phyloP scores from a whole-genome alignment of 192 early-diverging fungal genomes.

The Backusella australiensis region DNA sequence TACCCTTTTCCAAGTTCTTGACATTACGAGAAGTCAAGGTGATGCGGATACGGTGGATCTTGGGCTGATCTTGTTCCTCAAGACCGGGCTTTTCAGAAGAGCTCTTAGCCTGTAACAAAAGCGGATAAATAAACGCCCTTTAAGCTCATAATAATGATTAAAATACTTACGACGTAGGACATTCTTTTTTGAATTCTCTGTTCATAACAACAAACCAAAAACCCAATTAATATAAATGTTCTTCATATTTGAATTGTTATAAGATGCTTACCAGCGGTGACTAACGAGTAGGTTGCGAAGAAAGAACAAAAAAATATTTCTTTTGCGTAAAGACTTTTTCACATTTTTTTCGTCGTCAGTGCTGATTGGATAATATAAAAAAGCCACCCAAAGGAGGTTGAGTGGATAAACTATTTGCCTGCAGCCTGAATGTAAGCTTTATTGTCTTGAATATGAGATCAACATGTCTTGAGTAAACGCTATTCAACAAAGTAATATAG shows the following conservation, averaged over 20 bases:
- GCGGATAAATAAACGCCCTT: not conserved
- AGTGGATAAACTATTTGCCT: not conserved
- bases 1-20: conserved; percentile 95
- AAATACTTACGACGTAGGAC: conserved; percentile 33
- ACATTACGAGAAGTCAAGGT: conserved; percentile 98
- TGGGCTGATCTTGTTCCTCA: conserved; percentile 63
- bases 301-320: conserved; percentile 9
- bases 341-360: conserved; percentile 8
- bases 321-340: conserved; percentile 7
- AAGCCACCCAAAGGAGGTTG: conserved; percentile 12
- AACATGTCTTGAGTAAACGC: no score
- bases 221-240: not conserved
- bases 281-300: conserved; percentile 23
- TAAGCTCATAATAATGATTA: not conserved
- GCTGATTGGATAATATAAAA: conserved; percentile 15
- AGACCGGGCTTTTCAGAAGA: conserved; percentile 65
- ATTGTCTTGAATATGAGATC: no score
- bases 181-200: conserved; percentile 31
- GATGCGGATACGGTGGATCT: conserved; percentile 99
- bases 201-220: not conserved
- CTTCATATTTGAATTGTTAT: not conserved
- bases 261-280: conserved; percentile 31
- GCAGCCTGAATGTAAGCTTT: no score
- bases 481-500: no score
- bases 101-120: conserved; percentile 23